Conservation (phyloP, 495 filamentous ascomycete species). For the Gamarada debralockiae region DNA sequence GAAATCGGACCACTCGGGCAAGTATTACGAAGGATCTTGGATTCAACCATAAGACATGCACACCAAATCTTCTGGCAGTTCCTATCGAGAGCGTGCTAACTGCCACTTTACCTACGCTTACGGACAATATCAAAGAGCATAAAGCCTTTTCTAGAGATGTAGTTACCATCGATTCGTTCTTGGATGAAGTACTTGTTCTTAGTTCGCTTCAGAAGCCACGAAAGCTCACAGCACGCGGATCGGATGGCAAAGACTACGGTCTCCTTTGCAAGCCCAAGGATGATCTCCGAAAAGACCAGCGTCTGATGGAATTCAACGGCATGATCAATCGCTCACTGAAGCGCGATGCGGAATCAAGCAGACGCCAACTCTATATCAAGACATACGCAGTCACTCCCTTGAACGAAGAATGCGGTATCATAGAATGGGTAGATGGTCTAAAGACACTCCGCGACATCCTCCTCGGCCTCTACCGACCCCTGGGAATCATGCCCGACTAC, state of each 20-base stretch:
- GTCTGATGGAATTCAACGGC: slow-evolving; percentile 97
- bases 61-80: slow-evolving; percentile 80
- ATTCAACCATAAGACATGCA: slow-evolving; percentile 75
- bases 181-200: slow-evolving; percentile 84
- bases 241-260: slow-evolving; percentile 82
- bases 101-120: slow-evolving; percentile 72
- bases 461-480: slow-evolving; percentile 68
- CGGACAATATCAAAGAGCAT: slow-evolving; percentile 68
- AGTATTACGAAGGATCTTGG: slow-evolving; percentile 70
- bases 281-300: slow-evolving; percentile 93
- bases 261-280: slow-evolving; percentile 97
- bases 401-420: slow-evolving; percentile 95
- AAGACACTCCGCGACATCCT: slow-evolving; percentile 92
- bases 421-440: slow-evolving; percentile 98
- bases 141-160: slow-evolving; percentile 70
- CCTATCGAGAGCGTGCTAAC: slow-evolving; percentile 83
- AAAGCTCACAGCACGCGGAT: slow-evolving; percentile 82
- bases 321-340: slow-evolving; percentile 96
- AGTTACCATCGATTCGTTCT: slow-evolving; percentile 56
- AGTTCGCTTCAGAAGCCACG: slow-evolving; percentile 89
- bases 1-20: slow-evolving; percentile 58
- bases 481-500: slow-evolving; percentile 54
- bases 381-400: slow-evolving; percentile 95
- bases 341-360: slow-evolving; percentile 83
- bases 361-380: slow-evolving; percentile 79